Base-by-base conservation (phyloP, 225 moss, liverwort and hornwort species). In the Sphagnum tenellum region DNA sequence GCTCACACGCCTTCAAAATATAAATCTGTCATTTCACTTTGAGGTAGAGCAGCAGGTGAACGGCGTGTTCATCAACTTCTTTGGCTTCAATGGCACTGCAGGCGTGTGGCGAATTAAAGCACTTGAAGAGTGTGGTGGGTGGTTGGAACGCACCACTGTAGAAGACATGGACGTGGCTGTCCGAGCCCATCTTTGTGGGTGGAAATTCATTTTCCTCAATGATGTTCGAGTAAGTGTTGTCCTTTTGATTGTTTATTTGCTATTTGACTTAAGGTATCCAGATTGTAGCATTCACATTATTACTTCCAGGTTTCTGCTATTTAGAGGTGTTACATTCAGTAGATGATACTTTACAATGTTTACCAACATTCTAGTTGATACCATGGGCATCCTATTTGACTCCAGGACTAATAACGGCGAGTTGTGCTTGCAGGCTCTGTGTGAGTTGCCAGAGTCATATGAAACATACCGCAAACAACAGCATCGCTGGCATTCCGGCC, bases 401-500 rank as follows among this genome's bases (percentile, higher is more conserved):
- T 29, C 0, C 29, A 29, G 29, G 29, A 29, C 45, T 2, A 12
- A 4, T 5, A 5, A 11, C 44, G 2, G 49, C 4, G 2, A 48
- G 47, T 8, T 5, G n/a, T 8, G 29, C 62, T 46, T 59, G 61
- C 61, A 62, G 61, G 10, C 13, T 29, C 44, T 45, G 4, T 12
- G 49, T 50, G 64, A 64, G 13, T 49, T 64, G 47, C 48, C 64
- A 10, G 47, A 14, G 14, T 9, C 64, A 48, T 64, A 64, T 49
- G 14, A 64, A 49, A 50, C 64, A 7, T 64, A 48, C 49, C 46
- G 64, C 4, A 48, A 11, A n/a, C 64, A 64, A 14, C 11, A n/a
- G 8, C 49, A 49, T n/a, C 48, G 64, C 8, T 64, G 64, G 64
- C 64, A 64, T 51, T 64, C 64, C 2, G 64, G 64, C 13, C 64